phyloP scores from a whole-genome alignment of 106 monocot species.

The Platanthera guangdongensis region DNA sequence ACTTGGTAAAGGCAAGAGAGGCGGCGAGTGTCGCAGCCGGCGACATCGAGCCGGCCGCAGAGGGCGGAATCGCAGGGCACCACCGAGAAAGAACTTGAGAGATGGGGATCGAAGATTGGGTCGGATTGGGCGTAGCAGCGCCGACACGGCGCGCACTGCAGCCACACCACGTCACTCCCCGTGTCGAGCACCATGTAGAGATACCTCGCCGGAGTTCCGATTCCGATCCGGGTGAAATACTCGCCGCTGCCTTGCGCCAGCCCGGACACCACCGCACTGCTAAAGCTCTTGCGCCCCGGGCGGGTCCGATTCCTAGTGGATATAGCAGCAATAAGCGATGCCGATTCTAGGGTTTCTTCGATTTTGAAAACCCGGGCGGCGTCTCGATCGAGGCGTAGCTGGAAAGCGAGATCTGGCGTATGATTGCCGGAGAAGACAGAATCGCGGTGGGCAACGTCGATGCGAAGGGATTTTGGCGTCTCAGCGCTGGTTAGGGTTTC shows the following conservation, averaged over 20 bases:
- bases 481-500: background rate
- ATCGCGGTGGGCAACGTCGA: constrained; percentile 42
- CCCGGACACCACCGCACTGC: constrained; percentile 44
- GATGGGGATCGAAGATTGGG: constrained; percentile 52
- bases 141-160: constrained; percentile 73
- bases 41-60: constrained; percentile 40
- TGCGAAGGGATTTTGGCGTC: constrained; percentile 11
- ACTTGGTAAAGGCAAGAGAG: constrained; percentile 52
- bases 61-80: constrained; percentile 34
- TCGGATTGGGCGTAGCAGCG: constrained; percentile 58
- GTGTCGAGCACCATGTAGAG: constrained; percentile 66
- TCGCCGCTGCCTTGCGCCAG: constrained; percentile 68
- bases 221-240: constrained; percentile 63
- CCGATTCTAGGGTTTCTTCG: background rate
- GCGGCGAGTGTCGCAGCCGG: constrained; percentile 35
- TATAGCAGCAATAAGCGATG: background rate
- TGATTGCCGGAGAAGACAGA: constrained; percentile 14
- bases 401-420: constrained; percentile 19
- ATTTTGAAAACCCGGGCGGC: constrained; percentile 19
- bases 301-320: constrained; percentile 6
- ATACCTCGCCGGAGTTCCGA: constrained; percentile 44
- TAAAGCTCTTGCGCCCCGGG: constrained; percentile 16
- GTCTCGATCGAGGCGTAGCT: constrained; percentile 29
- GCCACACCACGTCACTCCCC: constrained; percentile 74
- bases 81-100: constrained; percentile 37